Evolutionary conservation across 129 eudicot species (phyloP).

Genomic region (Dittrichia graveolens): DNA sequence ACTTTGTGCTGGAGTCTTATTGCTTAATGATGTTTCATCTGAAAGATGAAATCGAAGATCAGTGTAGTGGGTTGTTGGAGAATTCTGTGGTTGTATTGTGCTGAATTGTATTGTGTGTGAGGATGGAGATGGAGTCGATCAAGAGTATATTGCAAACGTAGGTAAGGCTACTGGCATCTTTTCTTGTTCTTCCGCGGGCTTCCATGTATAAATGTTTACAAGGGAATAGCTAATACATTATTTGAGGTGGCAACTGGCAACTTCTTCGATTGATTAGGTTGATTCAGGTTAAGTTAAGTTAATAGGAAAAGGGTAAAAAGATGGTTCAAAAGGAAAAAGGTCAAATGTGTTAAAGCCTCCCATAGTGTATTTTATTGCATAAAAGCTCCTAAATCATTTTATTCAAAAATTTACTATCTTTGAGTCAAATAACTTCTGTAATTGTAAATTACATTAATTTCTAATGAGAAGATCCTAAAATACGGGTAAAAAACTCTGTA

Average conservation of each 20-base stretch:
- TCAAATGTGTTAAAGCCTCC: neutral
- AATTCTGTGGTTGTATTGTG: conserved; percentile 3
- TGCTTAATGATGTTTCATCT: conserved; percentile 10
- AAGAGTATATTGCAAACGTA: conserved; percentile 20
- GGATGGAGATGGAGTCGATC: conserved; percentile 16
- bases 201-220: conserved; percentile 9
- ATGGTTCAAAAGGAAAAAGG: neutral
- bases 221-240: conserved; percentile 1
- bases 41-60: conserved; percentile 24
- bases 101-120: conserved; percentile 16
- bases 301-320: neutral
- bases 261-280: neutral
- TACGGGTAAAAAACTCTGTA: neutral
- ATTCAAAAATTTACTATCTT: neutral
- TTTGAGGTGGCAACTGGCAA: neutral
- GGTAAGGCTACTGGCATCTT: conserved; percentile 16
- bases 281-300: neutral
- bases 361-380: neutral
- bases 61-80: neutral
- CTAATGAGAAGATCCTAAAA: neutral
- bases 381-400: neutral
- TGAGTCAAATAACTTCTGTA: neutral
- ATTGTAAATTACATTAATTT: neutral
- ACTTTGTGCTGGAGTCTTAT: conserved; percentile 7
- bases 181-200: conserved; percentile 11